Conservation (phyloP, 2,329 filamentous ascomycete genomes). For the Monilinia laxa region DNA sequence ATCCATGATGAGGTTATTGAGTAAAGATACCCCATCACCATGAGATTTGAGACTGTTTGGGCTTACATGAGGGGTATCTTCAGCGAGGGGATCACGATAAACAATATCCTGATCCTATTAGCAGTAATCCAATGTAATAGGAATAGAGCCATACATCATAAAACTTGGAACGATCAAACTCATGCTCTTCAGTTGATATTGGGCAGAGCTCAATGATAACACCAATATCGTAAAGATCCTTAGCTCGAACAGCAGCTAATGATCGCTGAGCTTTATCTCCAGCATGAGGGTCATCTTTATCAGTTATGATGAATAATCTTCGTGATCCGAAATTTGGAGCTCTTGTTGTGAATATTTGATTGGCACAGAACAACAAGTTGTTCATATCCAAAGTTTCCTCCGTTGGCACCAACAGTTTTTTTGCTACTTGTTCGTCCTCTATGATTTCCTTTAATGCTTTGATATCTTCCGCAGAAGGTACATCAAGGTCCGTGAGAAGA, state of each 20-base stretch:
- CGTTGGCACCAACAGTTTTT: slow-evolving; percentile 68
- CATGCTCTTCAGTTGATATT: slow-evolving; percentile 67
- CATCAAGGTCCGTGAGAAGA: slow-evolving; percentile 80
- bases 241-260: slow-evolving; percentile 80
- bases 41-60: slow-evolving; percentile 60
- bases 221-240: slow-evolving; percentile 91
- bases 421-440: slow-evolving; percentile 72
- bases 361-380: slow-evolving; percentile 89
- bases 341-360: slow-evolving; percentile 93
- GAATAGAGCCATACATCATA: slow-evolving; percentile 70
- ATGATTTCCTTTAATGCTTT: slow-evolving; percentile 73
- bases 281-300: slow-evolving; percentile 83
- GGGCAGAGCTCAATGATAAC: slow-evolving; percentile 92
- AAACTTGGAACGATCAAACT: slow-evolving; percentile 82
- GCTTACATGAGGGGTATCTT: slow-evolving; percentile 61
- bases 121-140: slow-evolving; percentile 16
- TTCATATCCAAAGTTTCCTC: slow-evolving; percentile 74
- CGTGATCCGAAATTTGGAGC: slow-evolving; percentile 92
- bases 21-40: slow-evolving; percentile 72
- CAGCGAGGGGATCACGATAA: slow-evolving; percentile 73
- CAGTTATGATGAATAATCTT: slow-evolving; percentile 91
- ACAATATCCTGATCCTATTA: slow-evolving; percentile 70
- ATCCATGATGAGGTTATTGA: slow-evolving; percentile 78
- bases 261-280: slow-evolving; percentile 70
- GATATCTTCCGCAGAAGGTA: slow-evolving; percentile 84